These are phyloP conservation scores for Akebia trifoliata DNA, from an alignment of 164 flowering plant genomes.

Conservation along the genomic window DNA sequence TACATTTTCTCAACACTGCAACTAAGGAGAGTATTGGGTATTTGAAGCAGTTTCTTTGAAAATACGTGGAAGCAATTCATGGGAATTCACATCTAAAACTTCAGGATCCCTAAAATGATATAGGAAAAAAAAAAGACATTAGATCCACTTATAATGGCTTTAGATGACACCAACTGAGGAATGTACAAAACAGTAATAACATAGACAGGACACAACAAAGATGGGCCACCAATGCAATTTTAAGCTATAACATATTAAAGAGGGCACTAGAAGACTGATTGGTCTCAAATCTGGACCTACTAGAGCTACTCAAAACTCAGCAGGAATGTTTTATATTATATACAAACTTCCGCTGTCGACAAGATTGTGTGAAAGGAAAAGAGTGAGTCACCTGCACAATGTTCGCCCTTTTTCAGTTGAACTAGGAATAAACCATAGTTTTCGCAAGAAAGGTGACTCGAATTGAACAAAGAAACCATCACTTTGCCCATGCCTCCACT, in stretches of 20 bases:
- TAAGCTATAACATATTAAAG: too few species aligned
- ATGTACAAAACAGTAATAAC: too few species aligned
- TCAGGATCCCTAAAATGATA: conserved; percentile 68
- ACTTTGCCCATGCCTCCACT: conserved; percentile 87
- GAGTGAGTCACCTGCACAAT: conserved; percentile 67
- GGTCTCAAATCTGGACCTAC: not conserved
- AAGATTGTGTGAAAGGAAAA: conserved; percentile 6
- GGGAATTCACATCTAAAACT: conserved; percentile 52
- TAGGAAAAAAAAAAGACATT: not conserved
- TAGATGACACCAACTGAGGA: too few species aligned
- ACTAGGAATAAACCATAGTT: conserved; percentile 86
- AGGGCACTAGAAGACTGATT: too few species aligned
- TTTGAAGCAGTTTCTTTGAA: conserved; percentile 37
- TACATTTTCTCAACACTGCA: not conserved
- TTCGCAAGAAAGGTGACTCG: conserved; percentile 66
- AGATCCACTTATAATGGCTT: not conserved
- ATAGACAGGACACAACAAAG: too few species aligned
- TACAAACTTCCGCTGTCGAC: not conserved
- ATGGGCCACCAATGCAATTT: too few species aligned
- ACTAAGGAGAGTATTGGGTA: conserved; percentile 12
- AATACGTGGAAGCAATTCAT: conserved; percentile 75
- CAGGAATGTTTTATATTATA: not conserved
- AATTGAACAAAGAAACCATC: conserved; percentile 92
- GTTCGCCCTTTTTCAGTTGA: conserved; percentile 62
- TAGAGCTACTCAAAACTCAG: not conserved